Base-by-base conservation (phyloP, 495 filamentous ascomycete species). In the Neurospora sp. region DNA sequence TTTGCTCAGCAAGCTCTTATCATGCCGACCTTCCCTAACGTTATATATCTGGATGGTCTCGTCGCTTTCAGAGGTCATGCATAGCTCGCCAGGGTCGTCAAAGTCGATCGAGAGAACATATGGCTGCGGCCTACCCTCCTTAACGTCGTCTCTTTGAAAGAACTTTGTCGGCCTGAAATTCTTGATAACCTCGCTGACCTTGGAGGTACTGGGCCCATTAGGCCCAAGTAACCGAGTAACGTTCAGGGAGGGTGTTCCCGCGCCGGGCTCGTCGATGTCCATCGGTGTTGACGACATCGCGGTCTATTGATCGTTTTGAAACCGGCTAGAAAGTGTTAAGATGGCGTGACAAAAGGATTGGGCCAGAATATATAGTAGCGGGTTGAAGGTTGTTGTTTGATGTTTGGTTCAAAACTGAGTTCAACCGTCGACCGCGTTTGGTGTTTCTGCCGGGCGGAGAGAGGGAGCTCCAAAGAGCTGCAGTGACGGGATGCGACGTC, bases 1-100 rank as follows among this genome's bases (percentile, higher is more conserved):
- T 79, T 97, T 91, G 79, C 92, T 89, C 69, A 94, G 89, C 35
- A 97, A 86, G 41, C 89, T 89, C 80, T 98, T 98, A 37, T 90
- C 90, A 72, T 91, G 89, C 71, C 92, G 93, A 7, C 96, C 96
- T 69, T 96, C 94, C 74, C 92, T 93, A 74, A 95, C 91, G 76
- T 93, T 96, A 83, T 94, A 99, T 40, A 98, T 87, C 77, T 98
- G 94, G 74, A 99, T 93, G 1, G 92, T 96, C 75, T 98, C 94
- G 78, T 98, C 96, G 79, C 90, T 91, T 70, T 93, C 92, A 9
- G 93, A 91, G 0, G 94, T 90, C 78, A 98, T 92, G 48, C 94
- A 85, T 46, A 92, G 91, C 75, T 97, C 94, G 77, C 96, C 96
- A 35, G 91, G 90, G 84, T 98, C 94, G 82, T 98, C 94, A 77